A percentile compares a stretch with the other conserved stretches of the same genome.
Conservation (phyloP, 108 stramenopile genomes). For the Fragilaria crotonensis region DNA sequence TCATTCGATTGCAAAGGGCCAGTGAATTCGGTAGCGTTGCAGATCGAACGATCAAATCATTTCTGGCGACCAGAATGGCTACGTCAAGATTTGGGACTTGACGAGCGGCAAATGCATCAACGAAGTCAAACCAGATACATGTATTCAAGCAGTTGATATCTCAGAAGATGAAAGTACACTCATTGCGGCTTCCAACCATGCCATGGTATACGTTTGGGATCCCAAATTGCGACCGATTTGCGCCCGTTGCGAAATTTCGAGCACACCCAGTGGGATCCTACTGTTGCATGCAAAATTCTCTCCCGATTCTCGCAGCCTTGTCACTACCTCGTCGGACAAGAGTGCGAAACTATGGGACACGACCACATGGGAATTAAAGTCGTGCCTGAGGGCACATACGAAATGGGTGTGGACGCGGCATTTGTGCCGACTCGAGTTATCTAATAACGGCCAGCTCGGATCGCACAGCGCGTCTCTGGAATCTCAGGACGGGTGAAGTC, state of each 20-base stretch:
- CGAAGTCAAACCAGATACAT: constrained; percentile 56
- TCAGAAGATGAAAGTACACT: constrained; percentile 68
- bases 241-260: constrained; percentile 61
- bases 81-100: constrained; percentile 82
- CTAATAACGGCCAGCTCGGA: constrained; percentile 94
- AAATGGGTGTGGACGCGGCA: constrained; percentile 97
- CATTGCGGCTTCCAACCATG: constrained; percentile 81
- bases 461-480: constrained; percentile 88
- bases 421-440: constrained; percentile 95
- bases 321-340: constrained; percentile 89
- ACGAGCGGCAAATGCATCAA: constrained; percentile 58
- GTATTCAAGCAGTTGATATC: constrained; percentile 82
- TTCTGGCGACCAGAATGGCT: constrained; percentile 87
- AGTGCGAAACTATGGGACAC: constrained; percentile 89
- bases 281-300: constrained; percentile 72
- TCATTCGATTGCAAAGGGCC: constrained; percentile 83
- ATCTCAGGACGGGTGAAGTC: constrained; percentile 85
- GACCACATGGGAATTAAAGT: constrained; percentile 67
- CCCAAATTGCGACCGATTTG: constrained; percentile 18
- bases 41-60: constrained; percentile 92
- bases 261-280: constrained; percentile 73
- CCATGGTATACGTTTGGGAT: constrained; percentile 84
- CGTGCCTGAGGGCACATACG: constrained; percentile 70
- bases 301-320: constrained; percentile 80
- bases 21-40: constrained; percentile 91